A percentile compares a stretch with the other conserved stretches of the same genome.
phyloP scores from a whole-genome alignment of 495 filamentous ascomycete species.

The Pyronema omphalodes region DNA sequence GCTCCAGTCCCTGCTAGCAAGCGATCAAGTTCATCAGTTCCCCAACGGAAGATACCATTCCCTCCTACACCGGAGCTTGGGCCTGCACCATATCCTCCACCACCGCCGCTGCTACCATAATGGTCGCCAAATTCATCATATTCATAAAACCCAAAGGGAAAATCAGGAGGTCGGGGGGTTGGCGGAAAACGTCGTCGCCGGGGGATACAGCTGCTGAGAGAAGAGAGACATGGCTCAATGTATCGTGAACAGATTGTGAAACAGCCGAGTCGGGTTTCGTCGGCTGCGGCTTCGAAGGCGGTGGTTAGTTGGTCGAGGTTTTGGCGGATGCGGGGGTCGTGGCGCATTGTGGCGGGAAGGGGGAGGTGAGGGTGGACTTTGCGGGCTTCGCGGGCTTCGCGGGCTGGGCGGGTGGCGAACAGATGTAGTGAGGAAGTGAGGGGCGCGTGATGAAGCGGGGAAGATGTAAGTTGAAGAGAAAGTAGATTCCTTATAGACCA shows the following conservation, averaged over 20 bases:
- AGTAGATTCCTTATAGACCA: no score
- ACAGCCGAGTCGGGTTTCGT: slow-evolving; percentile 71
- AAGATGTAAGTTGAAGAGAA: no score
- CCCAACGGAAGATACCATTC: slow-evolving; percentile 27
- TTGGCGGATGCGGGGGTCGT: slow-evolving; percentile 80
- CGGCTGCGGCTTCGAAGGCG: slow-evolving; percentile 80
- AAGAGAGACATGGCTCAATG: slow-evolving; percentile 58
- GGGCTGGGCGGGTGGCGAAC: not conserved
- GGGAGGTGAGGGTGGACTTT: not conserved
- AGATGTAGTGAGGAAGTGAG: slow-evolving; percentile 1
- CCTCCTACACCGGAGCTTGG: no score
- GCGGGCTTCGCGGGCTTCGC: not conserved
- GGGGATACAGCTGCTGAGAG: slow-evolving; percentile 41
- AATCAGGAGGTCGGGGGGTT: slow-evolving; percentile 37
- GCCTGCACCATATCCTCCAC: slow-evolving; percentile 40
- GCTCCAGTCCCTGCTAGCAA: slow-evolving; percentile 57
- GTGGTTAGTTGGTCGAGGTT: slow-evolving; percentile 84
- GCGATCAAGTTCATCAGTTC: slow-evolving; percentile 73
- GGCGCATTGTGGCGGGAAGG: slow-evolving; percentile 20
- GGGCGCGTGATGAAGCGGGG: not conserved
- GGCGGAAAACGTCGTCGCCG: slow-evolving; percentile 7
- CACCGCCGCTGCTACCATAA: slow-evolving; percentile 14
- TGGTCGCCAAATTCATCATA: slow-evolving; percentile 51
- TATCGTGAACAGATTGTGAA: slow-evolving; percentile 78
- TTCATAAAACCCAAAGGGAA: slow-evolving; percentile 96